These are phyloP conservation scores for Dissophora globulifera DNA, from an alignment of 192 early-diverging fungal genomes.

Conservation along the genomic window DNA sequence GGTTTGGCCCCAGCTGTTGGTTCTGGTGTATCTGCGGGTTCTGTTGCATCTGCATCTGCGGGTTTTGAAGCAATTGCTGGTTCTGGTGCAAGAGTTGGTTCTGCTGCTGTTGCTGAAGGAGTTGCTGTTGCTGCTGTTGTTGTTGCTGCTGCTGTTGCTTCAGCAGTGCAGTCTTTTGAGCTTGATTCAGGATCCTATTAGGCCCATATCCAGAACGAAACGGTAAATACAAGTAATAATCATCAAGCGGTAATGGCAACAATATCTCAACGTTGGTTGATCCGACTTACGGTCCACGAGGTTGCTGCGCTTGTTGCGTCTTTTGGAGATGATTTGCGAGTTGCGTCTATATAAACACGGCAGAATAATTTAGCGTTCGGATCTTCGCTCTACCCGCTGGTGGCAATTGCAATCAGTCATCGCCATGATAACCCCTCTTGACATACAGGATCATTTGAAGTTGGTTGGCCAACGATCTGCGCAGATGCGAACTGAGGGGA, in stretches of 20 bases:
- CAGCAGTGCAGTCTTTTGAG: constrained; percentile 8
- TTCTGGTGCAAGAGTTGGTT: neutral
- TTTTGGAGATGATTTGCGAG: constrained; percentile 17
- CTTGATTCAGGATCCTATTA: neutral
- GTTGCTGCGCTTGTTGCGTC: constrained; percentile 7
- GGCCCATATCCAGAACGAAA: no score
- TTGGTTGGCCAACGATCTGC: constrained; percentile 10
- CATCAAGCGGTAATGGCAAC: neutral
- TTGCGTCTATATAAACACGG: neutral
- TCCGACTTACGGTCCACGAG: constrained; percentile 15
- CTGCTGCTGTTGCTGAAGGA: constrained; percentile 19
- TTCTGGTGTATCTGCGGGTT: neutral
- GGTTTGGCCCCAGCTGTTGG: neutral
- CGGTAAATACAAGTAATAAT: no score
- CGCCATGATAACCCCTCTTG: neutral
- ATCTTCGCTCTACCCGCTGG: no score
- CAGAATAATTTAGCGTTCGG: no score
- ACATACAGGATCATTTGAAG: constrained; percentile 29
- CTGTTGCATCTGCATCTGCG: neutral
- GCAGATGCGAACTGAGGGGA: constrained; percentile 37
- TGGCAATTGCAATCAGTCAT: no score
- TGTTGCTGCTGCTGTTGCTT: constrained; percentile 35
- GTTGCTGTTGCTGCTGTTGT: constrained; percentile 33
- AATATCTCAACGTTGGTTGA: neutral
- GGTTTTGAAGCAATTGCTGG: neutral